Evolutionary conservation across 1,139 yeast genomes (phyloP).

Genomic region (Zhuliangozyma blackwelliae): DNA sequence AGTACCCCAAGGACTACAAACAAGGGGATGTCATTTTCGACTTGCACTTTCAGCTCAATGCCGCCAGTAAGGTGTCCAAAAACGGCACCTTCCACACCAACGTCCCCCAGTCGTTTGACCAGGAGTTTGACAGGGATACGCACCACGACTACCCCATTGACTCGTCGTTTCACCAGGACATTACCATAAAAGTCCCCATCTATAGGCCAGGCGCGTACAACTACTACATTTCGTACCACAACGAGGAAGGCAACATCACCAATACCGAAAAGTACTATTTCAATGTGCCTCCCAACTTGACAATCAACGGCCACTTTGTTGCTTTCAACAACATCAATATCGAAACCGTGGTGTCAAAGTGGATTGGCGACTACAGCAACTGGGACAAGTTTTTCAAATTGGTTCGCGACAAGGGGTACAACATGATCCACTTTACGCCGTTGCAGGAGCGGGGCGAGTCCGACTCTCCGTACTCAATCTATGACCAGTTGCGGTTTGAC

Average conservation of each 20-base stretch:
- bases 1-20: slow-evolving; percentile 35
- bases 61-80: slow-evolving; percentile 69
- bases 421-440: slow-evolving; percentile 95
- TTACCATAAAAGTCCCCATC: slow-evolving; percentile 56
- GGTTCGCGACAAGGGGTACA: slow-evolving; percentile 74
- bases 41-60: slow-evolving; percentile 62
- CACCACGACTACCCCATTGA: slow-evolving; percentile 47
- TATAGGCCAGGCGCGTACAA: slow-evolving; percentile 77
- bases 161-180: slow-evolving; percentile 56
- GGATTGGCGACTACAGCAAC: slow-evolving; percentile 65
- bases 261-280: slow-evolving; percentile 63
- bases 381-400: slow-evolving; percentile 68
- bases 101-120: slow-evolving; percentile 47
- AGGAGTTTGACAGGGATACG: slow-evolving; percentile 51
- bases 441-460: slow-evolving; percentile 84
- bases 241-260: slow-evolving; percentile 19
- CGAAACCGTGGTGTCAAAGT: slow-evolving; percentile 85
- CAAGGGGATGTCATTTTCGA: slow-evolving; percentile 47
- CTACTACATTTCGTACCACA: slow-evolving; percentile 49
- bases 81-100: slow-evolving; percentile 73
- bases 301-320: slow-evolving; percentile 50
- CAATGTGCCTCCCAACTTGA: slow-evolving; percentile 75
- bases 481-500: slow-evolving; percentile 79
- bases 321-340: slow-evolving; percentile 79
- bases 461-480: slow-evolving; percentile 88